Evolutionary conservation across 192 early-diverging fungal species (phyloP).

Genomic region (Lunasporangiospora selenospora): DNA sequence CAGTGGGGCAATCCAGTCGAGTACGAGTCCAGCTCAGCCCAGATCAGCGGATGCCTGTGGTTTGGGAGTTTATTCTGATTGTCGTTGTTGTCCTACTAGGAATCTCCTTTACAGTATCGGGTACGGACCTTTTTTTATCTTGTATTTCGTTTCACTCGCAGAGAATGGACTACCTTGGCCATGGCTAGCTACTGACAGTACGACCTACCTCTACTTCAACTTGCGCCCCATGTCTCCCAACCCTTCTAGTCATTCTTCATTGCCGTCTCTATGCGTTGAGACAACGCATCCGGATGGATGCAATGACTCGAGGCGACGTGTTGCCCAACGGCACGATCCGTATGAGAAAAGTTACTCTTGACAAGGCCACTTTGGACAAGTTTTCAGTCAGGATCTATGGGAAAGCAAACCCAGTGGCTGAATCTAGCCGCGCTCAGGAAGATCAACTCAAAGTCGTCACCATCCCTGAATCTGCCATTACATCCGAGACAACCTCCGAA

Average conservation of each 20-base stretch:
- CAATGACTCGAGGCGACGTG: conserved; percentile 19
- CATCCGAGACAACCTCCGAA: too few relatives aligned
- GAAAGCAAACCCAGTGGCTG: too few relatives aligned
- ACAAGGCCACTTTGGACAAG: conserved; percentile 18
- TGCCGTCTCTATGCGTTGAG: conserved; percentile 31
- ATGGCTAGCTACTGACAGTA: too few relatives aligned
- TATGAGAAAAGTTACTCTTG: conserved; percentile 19
- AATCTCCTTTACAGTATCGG: conserved; percentile 32
- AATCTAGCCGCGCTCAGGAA: too few relatives aligned
- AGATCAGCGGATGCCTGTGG: conserved; percentile 17
- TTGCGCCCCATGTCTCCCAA: too few relatives aligned
- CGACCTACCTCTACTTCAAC: too few relatives aligned
- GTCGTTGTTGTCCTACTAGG: conserved; percentile 30
- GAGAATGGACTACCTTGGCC: too few relatives aligned
- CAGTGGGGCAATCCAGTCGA: background rate
- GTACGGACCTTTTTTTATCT: conserved; percentile 8
- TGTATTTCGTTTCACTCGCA: too few relatives aligned
- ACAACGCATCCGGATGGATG: conserved; percentile 29
- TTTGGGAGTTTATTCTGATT: conserved; percentile 45
- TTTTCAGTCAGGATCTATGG: conserved; percentile 30
- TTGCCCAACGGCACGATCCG: conserved; percentile 36
- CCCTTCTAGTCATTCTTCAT: conserved; percentile 33
- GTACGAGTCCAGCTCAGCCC: conserved; percentile 9
- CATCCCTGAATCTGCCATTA: too few relatives aligned
- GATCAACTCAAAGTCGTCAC: too few relatives aligned